A percentile compares a stretch with the other conserved stretches of the same genome.
phyloP scores from a whole-genome alignment of 2,329 filamentous ascomycete species.

The Lachnellula cervina region DNA sequence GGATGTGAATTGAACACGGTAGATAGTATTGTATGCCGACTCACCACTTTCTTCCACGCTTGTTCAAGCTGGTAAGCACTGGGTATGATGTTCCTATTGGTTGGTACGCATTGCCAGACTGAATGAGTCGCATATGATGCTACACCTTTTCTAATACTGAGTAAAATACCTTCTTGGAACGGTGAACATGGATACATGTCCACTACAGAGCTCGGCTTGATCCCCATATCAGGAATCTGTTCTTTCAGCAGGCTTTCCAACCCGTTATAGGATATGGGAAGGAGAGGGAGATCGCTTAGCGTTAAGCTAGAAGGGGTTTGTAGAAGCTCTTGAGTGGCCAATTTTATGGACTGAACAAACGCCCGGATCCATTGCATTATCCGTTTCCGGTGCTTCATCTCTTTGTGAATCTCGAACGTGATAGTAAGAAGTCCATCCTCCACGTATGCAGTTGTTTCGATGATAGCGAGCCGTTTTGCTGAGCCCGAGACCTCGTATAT shows the following conservation, averaged over 20 bases:
- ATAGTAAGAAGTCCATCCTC: neutral
- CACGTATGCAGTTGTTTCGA: neutral
- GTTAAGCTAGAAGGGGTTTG: neutral
- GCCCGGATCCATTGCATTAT: slow-evolving; percentile 1
- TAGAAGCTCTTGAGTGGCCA: neutral
- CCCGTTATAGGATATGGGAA: neutral
- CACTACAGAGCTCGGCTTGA: neutral
- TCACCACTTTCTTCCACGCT: neutral
- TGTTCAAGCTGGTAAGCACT: neutral
- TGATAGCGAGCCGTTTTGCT: neutral
- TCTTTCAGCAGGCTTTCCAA: neutral
- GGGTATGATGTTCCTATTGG: neutral
- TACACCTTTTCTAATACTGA: slow-evolving; percentile 1
- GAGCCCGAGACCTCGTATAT: neutral
- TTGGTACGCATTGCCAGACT: neutral
- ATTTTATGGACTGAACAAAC: neutral
- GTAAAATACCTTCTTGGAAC: slow-evolving; percentile 2
- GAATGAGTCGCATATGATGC: neutral
- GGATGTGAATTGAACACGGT: neutral
- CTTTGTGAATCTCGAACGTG: neutral
- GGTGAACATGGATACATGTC: slow-evolving; percentile 5
- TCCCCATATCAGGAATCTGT: neutral
- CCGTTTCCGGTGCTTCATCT: neutral
- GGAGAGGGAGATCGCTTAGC: slow-evolving; percentile 5
- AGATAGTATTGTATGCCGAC: neutral